These are phyloP conservation scores for Boechera divaricarpa DNA, from an alignment of 345 rosid species.

Conservation along the genomic window DNA sequence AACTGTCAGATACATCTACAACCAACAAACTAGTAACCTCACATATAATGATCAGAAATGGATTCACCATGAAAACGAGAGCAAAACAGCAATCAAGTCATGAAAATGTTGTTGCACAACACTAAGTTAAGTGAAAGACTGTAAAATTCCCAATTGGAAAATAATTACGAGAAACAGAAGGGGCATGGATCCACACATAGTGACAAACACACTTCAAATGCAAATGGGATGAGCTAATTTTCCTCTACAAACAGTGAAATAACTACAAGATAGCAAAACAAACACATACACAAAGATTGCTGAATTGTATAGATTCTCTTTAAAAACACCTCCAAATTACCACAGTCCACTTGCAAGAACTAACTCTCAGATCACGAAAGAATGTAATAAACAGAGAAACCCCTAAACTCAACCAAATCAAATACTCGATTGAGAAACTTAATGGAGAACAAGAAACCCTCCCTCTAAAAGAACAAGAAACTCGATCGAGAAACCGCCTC, in stretches of 20 bases:
- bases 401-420: constrained; percentile 18
- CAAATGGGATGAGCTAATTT: not conserved
- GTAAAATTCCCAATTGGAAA: not conserved
- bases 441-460: not conserved
- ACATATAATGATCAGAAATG: not conserved
- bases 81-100: not conserved
- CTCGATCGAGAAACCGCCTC: not conserved
- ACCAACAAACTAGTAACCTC: constrained; percentile 13
- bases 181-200: not conserved
- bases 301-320: constrained; percentile 4
- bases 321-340: not conserved
- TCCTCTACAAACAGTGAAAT: not conserved
- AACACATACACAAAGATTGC: not conserved
- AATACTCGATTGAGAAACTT: not conserved
- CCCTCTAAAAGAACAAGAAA: no score
- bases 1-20: not conserved
- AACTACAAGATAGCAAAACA: not conserved
- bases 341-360: constrained; percentile 1
- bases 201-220: constrained; percentile 5
- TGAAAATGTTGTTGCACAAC: not conserved
- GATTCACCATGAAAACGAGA: not conserved
- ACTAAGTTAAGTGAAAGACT: not conserved
- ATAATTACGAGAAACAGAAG: not conserved
- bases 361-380: not conserved
- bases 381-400: not conserved